phyloP scores from a whole-genome alignment of 1,284 basidiomycete genomes.

The Ustanciosporium gigantosporum region DNA sequence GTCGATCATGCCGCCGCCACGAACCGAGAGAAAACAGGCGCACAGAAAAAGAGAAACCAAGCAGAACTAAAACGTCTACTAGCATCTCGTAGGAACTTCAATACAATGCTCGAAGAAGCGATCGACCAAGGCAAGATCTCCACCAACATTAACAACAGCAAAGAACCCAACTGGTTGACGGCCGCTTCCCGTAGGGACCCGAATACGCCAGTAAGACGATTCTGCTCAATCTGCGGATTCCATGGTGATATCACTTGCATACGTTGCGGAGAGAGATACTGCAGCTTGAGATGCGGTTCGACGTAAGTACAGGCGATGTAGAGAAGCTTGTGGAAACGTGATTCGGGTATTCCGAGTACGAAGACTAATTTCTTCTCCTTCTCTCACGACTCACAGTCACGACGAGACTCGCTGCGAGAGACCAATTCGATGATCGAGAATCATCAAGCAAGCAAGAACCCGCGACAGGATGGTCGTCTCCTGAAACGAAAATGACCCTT shows the following conservation, averaged over 20 bases:
- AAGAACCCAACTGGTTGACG: not conserved
- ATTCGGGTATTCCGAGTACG: no score
- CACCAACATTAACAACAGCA: no score
- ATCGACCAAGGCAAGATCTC: constrained; percentile 20
- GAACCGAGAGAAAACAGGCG: no score
- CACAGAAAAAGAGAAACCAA: constrained; percentile 17
- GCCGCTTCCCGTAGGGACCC: constrained; percentile 5
- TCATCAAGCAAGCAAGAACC: no score
- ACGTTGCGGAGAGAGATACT: constrained; percentile 27
- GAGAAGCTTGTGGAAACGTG: no score
- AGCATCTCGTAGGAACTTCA: constrained; percentile 10
- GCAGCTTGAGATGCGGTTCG: constrained; percentile 18
- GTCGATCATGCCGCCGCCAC: no score
- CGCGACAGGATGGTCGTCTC: no score
- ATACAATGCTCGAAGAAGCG: constrained; percentile 23
- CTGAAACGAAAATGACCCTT: no score
- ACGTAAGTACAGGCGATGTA: constrained; percentile 5
- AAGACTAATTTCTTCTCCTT: not conserved
- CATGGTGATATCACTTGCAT: constrained; percentile 26
- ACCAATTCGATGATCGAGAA: constrained; percentile 13
- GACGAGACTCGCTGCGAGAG: constrained; percentile 32
- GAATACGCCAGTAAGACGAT: constrained; percentile 8
- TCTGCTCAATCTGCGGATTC: constrained; percentile 36
- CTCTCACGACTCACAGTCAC: constrained; percentile 4
- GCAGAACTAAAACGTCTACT: constrained; percentile 27